phyloP scores from a whole-genome alignment of 2,329 filamentous ascomycete genomes.

The Sphaerulina populicola region DNA sequence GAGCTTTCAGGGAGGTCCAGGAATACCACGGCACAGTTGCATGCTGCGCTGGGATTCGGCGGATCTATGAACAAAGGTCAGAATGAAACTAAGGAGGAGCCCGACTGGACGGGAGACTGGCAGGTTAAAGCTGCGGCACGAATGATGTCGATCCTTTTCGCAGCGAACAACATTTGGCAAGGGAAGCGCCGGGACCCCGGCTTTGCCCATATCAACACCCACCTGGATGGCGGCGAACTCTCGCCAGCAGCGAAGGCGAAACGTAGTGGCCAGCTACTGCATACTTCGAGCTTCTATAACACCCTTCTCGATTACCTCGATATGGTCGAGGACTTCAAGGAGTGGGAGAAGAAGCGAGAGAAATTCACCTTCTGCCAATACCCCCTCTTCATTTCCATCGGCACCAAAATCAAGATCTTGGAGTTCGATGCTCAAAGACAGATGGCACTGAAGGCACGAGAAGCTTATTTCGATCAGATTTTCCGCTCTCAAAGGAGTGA shows the following conservation, averaged over 20 bases:
- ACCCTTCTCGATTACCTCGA: conserved; percentile 80
- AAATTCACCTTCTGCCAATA: conserved; percentile 89
- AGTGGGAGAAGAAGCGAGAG: conserved; percentile 66
- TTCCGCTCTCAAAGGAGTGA: conserved; percentile 64
- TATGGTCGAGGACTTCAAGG: conserved; percentile 74
- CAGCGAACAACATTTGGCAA: conserved; percentile 59
- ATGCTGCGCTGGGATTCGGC: conserved; percentile 61
- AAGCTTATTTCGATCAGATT: conserved; percentile 87
- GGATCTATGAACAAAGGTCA: conserved; percentile 42
- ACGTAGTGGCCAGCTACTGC: conserved; percentile 55
- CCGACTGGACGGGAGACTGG: conserved; percentile 74
- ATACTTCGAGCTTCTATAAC: conserved; percentile 81
- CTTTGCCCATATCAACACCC: conserved; percentile 9
- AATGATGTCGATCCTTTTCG: conserved; percentile 71
- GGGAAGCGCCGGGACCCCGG: conserved; percentile 17
- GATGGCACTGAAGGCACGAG: conserved; percentile 79
- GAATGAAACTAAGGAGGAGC: conserved; percentile 47
- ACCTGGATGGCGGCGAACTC: conserved; percentile 25
- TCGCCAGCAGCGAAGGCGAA: conserved; percentile 26
- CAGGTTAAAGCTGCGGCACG: conserved; percentile 73
- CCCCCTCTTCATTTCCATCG: conserved; percentile 83
- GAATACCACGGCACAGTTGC: conserved; percentile 58
- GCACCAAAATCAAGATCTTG: conserved; percentile 82
- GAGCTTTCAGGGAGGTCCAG: conserved; percentile 59
- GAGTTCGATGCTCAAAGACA: conserved; percentile 81